Percentiles rank a stretch among this genome's conserved stretches.
Evolutionary conservation across 345 rosid genomes (phyloP).

Genomic region (Crucihimalaya himalaica): DNA sequence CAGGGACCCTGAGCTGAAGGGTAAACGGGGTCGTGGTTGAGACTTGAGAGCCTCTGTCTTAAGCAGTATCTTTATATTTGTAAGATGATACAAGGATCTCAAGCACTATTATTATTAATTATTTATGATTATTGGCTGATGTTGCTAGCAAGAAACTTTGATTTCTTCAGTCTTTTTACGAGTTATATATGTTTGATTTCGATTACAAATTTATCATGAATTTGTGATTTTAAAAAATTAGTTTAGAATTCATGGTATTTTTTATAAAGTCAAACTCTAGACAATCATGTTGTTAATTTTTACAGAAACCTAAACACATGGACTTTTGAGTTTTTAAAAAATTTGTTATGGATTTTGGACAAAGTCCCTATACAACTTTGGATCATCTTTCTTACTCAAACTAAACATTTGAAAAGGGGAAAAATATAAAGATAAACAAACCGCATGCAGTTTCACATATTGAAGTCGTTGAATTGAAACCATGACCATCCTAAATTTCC

Average conservation of each 20-base stretch:
- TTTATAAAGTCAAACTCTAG: neutral
- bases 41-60: neutral
- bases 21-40: conserved; percentile 45
- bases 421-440: neutral
- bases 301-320: no score
- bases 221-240: no score
- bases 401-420: neutral
- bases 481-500: neutral
- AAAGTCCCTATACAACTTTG: no score
- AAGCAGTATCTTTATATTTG: neutral
- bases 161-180: neutral
- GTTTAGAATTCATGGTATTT: no score
- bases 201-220: neutral
- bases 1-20: conserved; percentile 74
- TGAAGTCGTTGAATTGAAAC: neutral
- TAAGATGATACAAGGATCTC: conserved; percentile 1
- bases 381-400: neutral
- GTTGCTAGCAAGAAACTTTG: conserved; percentile 15
- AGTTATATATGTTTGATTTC: conserved; percentile 3
- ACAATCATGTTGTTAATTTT: neutral
- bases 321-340: no score
- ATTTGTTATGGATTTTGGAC: no score
- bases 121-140: conserved; percentile 12
- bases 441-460: neutral
- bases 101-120: neutral